Conservation (phyloP, 257 asterid species). For the Solanum ahanhuiri region DNA sequence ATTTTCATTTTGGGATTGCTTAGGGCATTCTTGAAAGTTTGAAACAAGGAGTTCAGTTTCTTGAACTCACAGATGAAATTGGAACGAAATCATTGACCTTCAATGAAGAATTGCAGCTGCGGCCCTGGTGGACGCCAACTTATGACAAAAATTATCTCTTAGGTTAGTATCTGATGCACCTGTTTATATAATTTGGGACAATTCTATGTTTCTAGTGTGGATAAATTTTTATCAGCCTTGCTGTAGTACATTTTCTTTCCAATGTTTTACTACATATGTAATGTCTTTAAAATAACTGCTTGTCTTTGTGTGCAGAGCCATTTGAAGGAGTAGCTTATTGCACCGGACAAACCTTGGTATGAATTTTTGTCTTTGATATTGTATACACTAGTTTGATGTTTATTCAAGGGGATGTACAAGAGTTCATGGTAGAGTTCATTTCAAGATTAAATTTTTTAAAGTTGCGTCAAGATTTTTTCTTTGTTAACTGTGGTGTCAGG, state of each 20-base stretch:
- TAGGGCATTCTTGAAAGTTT: slow-evolving; percentile 54
- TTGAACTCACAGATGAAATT: slow-evolving; percentile 74
- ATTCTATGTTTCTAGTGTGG: neutral
- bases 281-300: neutral
- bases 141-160: slow-evolving; percentile 70
- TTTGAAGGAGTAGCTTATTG: slow-evolving; percentile 65
- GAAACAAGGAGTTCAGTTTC: slow-evolving; percentile 56
- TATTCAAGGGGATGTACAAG: neutral
- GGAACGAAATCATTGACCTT: slow-evolving; percentile 60
- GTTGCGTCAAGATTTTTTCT: neutral
- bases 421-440: neutral
- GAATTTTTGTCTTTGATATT: neutral
- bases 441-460: neutral
- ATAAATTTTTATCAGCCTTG: neutral
- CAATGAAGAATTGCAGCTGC: slow-evolving; percentile 72
- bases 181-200: neutral
- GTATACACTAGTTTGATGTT: neutral
- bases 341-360: slow-evolving; percentile 64
- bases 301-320: slow-evolving; percentile 59
- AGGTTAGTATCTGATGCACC: slow-evolving; percentile 41
- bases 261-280: neutral
- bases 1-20: neutral
- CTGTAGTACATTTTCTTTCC: neutral
- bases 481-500: neutral
- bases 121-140: slow-evolving; percentile 99